phyloP scores from a whole-genome alignment of 2,329 filamentous ascomycete genomes.

The Fusarium temperatum region DNA sequence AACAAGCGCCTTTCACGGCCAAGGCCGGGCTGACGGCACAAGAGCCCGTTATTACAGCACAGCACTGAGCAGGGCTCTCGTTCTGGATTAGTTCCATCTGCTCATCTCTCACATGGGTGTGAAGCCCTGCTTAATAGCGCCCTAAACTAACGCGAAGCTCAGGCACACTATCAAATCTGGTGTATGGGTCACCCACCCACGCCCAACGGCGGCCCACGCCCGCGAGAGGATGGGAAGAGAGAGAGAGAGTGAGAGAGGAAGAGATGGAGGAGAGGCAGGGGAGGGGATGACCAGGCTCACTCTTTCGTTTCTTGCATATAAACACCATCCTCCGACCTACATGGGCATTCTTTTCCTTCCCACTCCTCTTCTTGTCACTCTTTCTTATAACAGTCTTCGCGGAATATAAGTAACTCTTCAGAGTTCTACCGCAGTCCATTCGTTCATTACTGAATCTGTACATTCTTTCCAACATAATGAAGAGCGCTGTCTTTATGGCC shows the following conservation, averaged over 20 bases:
- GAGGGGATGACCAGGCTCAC: conserved; percentile 2
- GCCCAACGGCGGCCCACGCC: conserved; percentile 15
- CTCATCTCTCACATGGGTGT: conserved; percentile 6
- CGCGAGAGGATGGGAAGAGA: conserved; percentile 3
- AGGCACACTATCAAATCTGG: conserved; percentile 26
- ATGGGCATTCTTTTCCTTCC: not conserved
- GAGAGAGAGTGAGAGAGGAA: not conserved
- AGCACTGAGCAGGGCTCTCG: not conserved
- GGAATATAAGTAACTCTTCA: conserved; percentile 35
- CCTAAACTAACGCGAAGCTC: conserved; percentile 23
- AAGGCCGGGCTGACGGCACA: conserved; percentile 26
- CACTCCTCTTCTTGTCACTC: conserved; percentile 30
- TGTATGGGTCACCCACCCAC: conserved; percentile 13
- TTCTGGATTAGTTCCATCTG: conserved; percentile 20
- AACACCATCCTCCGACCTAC: conserved; percentile 25
- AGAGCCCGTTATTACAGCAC: conserved; percentile 6
- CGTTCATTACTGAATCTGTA: conserved; percentile 41
- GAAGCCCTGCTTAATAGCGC: conserved; percentile 26
- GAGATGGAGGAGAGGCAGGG: conserved; percentile 9
- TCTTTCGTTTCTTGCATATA: conserved; percentile 32
- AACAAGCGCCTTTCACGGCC: conserved; percentile 10
- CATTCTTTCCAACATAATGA: conserved; percentile 46
- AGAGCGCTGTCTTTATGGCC: conserved; percentile 44
- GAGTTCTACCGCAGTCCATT: conserved; percentile 42
- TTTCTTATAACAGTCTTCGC: conserved; percentile 27